Conservation (phyloP, 225 moss, liverwort and hornwort species). For the Sphagnum tenellum region DNA sequence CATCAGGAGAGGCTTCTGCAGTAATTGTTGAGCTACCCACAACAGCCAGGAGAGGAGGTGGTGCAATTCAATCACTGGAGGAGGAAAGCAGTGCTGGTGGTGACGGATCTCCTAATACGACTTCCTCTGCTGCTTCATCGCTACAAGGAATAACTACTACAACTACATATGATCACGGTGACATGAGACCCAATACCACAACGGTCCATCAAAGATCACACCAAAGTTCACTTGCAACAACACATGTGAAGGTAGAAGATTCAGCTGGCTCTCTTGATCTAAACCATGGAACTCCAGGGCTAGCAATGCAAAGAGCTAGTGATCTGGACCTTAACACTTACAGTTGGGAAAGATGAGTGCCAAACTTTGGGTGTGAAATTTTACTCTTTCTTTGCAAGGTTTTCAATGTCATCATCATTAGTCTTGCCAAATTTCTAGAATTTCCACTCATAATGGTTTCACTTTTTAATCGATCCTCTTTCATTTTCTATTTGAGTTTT, state of each 20-base stretch:
- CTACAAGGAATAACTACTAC: slow-evolving; percentile 20
- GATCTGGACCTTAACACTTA: slow-evolving; percentile 20
- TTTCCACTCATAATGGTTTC: too few relatives aligned
- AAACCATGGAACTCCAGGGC: slow-evolving; percentile 10
- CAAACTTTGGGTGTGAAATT: too few relatives aligned
- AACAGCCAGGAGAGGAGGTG: slow-evolving; percentile 39
- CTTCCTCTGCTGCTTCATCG: slow-evolving; percentile 10
- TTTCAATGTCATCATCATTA: too few relatives aligned
- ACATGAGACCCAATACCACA: slow-evolving; percentile 3
- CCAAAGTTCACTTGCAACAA: slow-evolving; percentile 1
- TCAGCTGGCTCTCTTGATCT: slow-evolving; percentile 10
- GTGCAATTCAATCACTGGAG: slow-evolving; percentile 31
- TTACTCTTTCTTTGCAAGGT: too few relatives aligned
- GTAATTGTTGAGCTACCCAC: slow-evolving; percentile 33
- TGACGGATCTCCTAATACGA: too few relatives aligned
- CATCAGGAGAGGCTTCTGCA: slow-evolving; percentile 17
- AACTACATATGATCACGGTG: slow-evolving; percentile 12
- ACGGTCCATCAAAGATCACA: not conserved
- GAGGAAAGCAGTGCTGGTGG: too few relatives aligned
- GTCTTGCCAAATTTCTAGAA: too few relatives aligned
- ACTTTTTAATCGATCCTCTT: too few relatives aligned
- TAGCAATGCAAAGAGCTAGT: slow-evolving; percentile 14
- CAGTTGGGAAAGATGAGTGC: slow-evolving; percentile 23
- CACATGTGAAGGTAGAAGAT: slow-evolving; percentile 7
- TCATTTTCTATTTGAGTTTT: too few relatives aligned